Evolutionary conservation across 805 yeast genomes (phyloP).

Genomic region (Pichia heedii): DNA sequence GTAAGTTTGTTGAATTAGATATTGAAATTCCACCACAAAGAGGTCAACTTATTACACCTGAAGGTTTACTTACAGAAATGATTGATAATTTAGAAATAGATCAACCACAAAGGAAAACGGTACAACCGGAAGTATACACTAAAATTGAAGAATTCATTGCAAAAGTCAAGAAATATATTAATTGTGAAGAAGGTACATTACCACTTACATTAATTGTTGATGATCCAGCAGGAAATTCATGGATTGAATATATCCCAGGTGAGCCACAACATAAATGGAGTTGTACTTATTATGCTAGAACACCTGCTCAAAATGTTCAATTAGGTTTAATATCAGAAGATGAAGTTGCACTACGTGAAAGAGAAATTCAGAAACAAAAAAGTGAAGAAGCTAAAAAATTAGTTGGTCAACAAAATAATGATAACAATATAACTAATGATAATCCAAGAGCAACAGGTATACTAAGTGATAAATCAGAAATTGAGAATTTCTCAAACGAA

Average conservation of each 20-base stretch:
- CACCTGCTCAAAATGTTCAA: conserved; percentile 79
- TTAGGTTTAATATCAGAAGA: conserved; percentile 74
- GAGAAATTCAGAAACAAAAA: conserved; percentile 10
- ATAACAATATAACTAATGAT: conserved; percentile 24
- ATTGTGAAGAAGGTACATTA: conserved; percentile 57
- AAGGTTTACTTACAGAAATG: conserved; percentile 82
- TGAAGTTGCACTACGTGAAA: conserved; percentile 49
- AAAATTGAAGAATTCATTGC: conserved; percentile 65
- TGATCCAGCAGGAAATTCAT: conserved; percentile 96
- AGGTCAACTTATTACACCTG: conserved; percentile 89
- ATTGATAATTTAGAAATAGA: conserved; percentile 68
- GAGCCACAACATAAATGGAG: conserved; percentile 90
- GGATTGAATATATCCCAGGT: conserved; percentile 85
- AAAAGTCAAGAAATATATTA: conserved; percentile 49
- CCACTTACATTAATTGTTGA: conserved; percentile 76
- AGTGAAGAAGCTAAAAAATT: conserved; percentile 10
- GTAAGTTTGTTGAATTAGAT: conserved; percentile 75
- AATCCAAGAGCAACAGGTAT: conserved; percentile 47
- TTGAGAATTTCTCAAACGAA: conserved; percentile 80
- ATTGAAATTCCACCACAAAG: conserved; percentile 92
- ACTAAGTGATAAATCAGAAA: conserved; percentile 58
- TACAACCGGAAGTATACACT: conserved; percentile 65
- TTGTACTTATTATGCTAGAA: conserved; percentile 68
- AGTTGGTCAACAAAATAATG: conserved; percentile 23
- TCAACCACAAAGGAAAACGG: conserved; percentile 68